Base-by-base conservation (phyloP, 768 basidiomycete genomes). In the Psilocybe cubensis region DNA sequence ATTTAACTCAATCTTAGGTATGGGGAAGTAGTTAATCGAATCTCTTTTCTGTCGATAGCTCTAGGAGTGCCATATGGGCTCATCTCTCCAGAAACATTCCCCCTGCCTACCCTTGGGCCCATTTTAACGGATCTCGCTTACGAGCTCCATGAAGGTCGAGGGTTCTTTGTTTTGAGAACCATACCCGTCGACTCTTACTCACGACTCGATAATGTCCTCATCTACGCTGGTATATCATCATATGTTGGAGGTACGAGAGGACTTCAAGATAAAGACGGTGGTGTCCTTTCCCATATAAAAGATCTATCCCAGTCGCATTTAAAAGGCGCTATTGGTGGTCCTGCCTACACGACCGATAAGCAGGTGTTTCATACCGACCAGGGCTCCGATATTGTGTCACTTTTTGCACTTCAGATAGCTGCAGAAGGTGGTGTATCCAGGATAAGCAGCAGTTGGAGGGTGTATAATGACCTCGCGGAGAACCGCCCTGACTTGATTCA, bases 361-460 rank as follows among this genome's bases (percentile, higher is more conserved):
- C 81, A 82, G 62, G 79, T 81, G 1, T 82, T 82, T 69, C 79
- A 81, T 63, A 79, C 79, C 2, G 79, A 81, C 42, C 57, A 59
- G 52, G 72, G 76, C 20, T 73, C 76, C 0, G 79, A 81, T 60
- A 67, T 81, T 46, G 77, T 82, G 40, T 73, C 79, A 3, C 70
- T 81, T 9, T 71, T 80, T 41, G 75, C 76, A 0, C 63, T 82
- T 31, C 69, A 78, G 51, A 65, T 70, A 0, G 77, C 80, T 3
- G 76, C 72, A 25, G 74, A 77, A 48, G 79, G 80, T 14, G 80
- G 80, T 8, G 68, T 71, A 3, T 80, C 79, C 18, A 72, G 77
- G 47, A 74, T 82, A 31, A 75, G 75, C 59, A 81, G 79, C 63
- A 71, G 74, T 41, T 74, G 76, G 57, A 67, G 74, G 21, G 78